A percentile compares a stretch with the other conserved stretches of the same genome.
These are phyloP conservation scores for Colletotrichum sp. DNA, from an alignment of 2,329 filamentous ascomycete genomes.

Conservation along the genomic window DNA sequence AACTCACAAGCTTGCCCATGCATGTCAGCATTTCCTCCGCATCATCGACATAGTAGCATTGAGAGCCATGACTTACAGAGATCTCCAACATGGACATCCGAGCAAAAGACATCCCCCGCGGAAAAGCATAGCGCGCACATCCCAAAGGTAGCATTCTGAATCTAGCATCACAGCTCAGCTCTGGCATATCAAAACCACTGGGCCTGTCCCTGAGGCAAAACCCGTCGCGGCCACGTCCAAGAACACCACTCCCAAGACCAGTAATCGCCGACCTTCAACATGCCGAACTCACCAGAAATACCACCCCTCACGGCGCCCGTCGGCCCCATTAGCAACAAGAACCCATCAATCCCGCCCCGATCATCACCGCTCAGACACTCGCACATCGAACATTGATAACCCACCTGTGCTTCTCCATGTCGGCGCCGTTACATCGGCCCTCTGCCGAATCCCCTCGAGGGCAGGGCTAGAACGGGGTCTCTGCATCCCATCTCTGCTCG, in stretches of 20 bases:
- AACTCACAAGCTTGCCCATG: not conserved
- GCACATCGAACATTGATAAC: not conserved
- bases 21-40: not conserved
- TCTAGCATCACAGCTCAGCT: not conserved
- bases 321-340: not conserved
- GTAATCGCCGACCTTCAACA: not conserved
- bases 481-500: not conserved
- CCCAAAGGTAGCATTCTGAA: not conserved
- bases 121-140: not conserved
- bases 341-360: not conserved
- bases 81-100: not conserved
- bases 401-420: not conserved
- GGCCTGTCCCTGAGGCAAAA: not conserved
- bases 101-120: not conserved
- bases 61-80: not conserved
- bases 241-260: not conserved
- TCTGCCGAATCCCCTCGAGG: not conserved
- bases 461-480: not conserved
- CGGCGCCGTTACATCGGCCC: not conserved
- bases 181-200: not conserved
- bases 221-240: not conserved
- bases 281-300: not conserved
- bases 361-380: slow-evolving; percentile 7
- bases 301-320: not conserved
- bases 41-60: not conserved